Percentiles rank a stretch among this genome's conserved stretches.
These are phyloP conservation scores for Neodidymelliopsis sp. DNA, from an alignment of 2,329 filamentous ascomycete genomes.

Conservation along the genomic window DNA sequence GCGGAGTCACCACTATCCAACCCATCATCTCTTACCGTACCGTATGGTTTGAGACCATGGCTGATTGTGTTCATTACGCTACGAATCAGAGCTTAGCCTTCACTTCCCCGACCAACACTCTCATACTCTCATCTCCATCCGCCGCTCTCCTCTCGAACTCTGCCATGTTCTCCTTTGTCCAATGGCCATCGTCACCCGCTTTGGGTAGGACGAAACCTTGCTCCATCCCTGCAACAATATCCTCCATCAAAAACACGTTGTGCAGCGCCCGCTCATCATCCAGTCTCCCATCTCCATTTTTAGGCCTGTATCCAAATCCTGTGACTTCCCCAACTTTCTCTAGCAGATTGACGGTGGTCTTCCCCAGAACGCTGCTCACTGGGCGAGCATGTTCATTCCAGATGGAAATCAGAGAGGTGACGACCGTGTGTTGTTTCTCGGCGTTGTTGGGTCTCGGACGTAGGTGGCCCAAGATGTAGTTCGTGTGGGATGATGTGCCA, in stretches of 20 bases:
- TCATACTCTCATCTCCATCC: conserved; percentile 33
- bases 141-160: conserved; percentile 32
- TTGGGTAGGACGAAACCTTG: conserved; percentile 34
- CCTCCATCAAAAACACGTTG: conserved; percentile 37
- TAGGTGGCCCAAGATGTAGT: conserved; percentile 34
- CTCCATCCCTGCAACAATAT: conserved; percentile 36
- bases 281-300: conserved; percentile 17
- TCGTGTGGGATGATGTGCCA: conserved; percentile 10
- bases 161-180: conserved; percentile 28
- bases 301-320: not conserved
- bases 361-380: not conserved
- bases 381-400: conserved; percentile 28
- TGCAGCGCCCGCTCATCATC: conserved; percentile 29
- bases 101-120: conserved; percentile 24
- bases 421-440: conserved; percentile 19
- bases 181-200: conserved; percentile 34
- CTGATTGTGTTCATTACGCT: no score
- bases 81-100: not conserved
- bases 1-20: no score
- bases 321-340: not conserved
- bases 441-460: conserved; percentile 26
- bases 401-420: conserved; percentile 12
- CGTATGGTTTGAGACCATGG: no score
- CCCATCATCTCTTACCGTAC: no score
- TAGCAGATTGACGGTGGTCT: not conserved